Evolutionary conservation across 345 rosid genomes (phyloP).

Genomic region (Acer yangbiense): DNA sequence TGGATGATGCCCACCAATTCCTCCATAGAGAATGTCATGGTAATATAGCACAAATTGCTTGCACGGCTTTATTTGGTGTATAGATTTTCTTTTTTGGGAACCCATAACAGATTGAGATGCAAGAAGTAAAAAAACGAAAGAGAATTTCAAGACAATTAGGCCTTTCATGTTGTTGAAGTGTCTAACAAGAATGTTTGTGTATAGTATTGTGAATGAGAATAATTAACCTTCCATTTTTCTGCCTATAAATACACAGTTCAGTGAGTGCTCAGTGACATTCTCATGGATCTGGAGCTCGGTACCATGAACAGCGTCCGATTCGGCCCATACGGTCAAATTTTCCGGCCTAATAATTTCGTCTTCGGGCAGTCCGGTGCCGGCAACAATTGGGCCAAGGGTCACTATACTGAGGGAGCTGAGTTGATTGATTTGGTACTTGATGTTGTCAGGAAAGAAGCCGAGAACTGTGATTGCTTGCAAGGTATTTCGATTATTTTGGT

Average conservation of each 20-base stretch:
- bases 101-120: slow-evolving; percentile 31
- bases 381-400: no score
- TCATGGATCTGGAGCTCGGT: no score
- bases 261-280: background rate
- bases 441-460: no score
- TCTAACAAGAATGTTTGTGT: background rate
- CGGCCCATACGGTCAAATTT: no score
- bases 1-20: slow-evolving; percentile 10
- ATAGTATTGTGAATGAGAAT: background rate
- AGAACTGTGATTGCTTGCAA: no score
- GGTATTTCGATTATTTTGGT: no score
- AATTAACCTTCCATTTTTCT: background rate
- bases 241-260: background rate
- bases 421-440: no score
- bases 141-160: slow-evolving; percentile 4
- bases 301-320: no score
- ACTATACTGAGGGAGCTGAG: no score
- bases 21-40: slow-evolving; percentile 56
- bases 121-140: slow-evolving; percentile 15
- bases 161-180: slow-evolving; percentile 17
- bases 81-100: slow-evolving; percentile 8
- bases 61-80: slow-evolving; percentile 43
- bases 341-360: no score
- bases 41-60: slow-evolving; percentile 50
- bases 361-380: no score